Conservation (phyloP, 495 filamentous ascomycete species). For the Penicillium atrosanguineum region DNA sequence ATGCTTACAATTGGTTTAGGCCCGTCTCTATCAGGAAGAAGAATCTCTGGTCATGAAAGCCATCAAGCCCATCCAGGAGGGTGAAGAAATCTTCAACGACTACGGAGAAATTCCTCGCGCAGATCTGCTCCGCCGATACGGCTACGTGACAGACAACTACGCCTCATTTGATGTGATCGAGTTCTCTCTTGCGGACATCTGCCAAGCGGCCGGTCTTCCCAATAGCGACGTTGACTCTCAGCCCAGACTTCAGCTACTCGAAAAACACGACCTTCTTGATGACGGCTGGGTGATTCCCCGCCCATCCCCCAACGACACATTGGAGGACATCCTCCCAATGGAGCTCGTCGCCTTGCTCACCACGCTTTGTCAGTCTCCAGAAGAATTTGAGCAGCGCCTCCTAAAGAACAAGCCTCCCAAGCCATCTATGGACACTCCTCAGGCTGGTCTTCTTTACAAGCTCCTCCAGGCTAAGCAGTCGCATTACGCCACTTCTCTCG, state of each 20-base stretch:
- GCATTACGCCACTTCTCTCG: slow-evolving; percentile 62
- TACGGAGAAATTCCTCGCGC: slow-evolving; percentile 81
- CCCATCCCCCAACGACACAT: slow-evolving; percentile 30
- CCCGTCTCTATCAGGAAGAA: slow-evolving; percentile 70
- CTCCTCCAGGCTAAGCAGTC: slow-evolving; percentile 27
- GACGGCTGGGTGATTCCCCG: slow-evolving; percentile 54
- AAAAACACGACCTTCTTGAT: slow-evolving; percentile 49
- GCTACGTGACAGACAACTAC: slow-evolving; percentile 80
- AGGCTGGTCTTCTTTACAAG: slow-evolving; percentile 33
- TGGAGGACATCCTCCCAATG: slow-evolving; percentile 39
- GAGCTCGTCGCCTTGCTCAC: slow-evolving; percentile 52
- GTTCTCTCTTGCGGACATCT: slow-evolving; percentile 56
- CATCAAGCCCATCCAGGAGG: slow-evolving; percentile 60
- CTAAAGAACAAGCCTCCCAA: slow-evolving; percentile 50
- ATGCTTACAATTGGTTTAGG: slow-evolving; percentile 26
- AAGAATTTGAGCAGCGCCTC: slow-evolving; percentile 34
- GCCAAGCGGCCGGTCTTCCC: slow-evolving; percentile 45
- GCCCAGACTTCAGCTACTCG: slow-evolving; percentile 46
- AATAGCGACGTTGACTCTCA: slow-evolving; percentile 41
- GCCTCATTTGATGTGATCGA: slow-evolving; percentile 79
- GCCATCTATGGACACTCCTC: slow-evolving; percentile 25
- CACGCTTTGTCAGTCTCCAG: slow-evolving; percentile 41
- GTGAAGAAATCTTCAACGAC: slow-evolving; percentile 88
- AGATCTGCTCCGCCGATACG: slow-evolving; percentile 83
- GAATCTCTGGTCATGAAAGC: slow-evolving; percentile 63